Evolutionary conservation across 83 land plant genomes (phyloP).

Genomic region (Picea engelmannii): DNA sequence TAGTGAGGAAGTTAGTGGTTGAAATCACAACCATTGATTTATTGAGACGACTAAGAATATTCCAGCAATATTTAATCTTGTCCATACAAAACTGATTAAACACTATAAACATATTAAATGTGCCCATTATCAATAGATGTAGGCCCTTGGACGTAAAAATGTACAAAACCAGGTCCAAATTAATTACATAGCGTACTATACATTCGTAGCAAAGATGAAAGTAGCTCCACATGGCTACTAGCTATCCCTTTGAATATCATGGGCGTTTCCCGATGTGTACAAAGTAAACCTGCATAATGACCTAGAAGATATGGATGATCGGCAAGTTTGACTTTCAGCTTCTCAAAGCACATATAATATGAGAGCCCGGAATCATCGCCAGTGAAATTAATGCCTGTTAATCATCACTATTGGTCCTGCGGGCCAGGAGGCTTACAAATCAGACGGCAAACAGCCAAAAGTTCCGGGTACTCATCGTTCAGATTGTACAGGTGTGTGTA

Average conservation of each 20-base stretch:
- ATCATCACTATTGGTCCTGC: neutral
- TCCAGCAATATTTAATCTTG: too few relatives aligned
- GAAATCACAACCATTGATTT: too few relatives aligned
- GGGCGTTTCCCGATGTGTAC: constrained; percentile 57
- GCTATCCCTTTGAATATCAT: constrained; percentile 16
- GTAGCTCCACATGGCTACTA: constrained; percentile 28
- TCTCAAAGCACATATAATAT: neutral
- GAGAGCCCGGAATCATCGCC: neutral
- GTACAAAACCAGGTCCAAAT: too few relatives aligned
- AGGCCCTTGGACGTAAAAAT: too few relatives aligned
- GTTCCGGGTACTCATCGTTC: neutral
- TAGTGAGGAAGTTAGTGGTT: too few relatives aligned
- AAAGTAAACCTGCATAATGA: constrained; percentile 21
- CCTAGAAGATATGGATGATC: neutral
- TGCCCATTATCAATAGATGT: too few relatives aligned
- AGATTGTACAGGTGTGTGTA: neutral
- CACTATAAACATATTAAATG: too few relatives aligned
- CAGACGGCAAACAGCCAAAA: too few relatives aligned
- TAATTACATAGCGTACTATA: neutral
- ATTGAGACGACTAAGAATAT: too few relatives aligned
- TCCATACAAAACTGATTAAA: too few relatives aligned
- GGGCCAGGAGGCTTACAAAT: neutral
- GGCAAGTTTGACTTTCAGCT: neutral
- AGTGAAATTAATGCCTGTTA: neutral
- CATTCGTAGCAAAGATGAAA: constrained; percentile 30